Base-by-base conservation (phyloP, 1,284 basidiomycete species). In the Pulveroboletus sp. region DNA sequence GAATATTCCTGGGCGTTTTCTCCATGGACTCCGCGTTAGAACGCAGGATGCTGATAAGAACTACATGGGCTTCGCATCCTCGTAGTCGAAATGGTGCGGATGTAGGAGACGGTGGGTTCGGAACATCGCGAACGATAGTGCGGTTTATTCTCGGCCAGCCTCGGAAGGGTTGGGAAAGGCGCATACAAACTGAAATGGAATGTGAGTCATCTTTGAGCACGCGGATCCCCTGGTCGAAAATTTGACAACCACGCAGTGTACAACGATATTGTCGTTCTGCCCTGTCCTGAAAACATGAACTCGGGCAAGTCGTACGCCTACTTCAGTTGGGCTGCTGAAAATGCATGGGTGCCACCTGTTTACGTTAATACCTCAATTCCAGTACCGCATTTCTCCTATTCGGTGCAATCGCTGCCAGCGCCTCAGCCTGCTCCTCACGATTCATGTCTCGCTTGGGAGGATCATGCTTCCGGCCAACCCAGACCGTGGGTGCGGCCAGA, bases 61-160 rank as follows among this genome's bases (percentile, higher is more conserved):
- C 89, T 28, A 96, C 93, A 2, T 99, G 94, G 83, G 94, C 90
- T 8, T 85, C 81, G 33, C 95, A 97, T 75, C 83, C 80, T 39
- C 81, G 89, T 31, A 93, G 91, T 68, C 81, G 92, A 54, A 80
- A 86, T 54, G 87, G 89, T 18, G 88, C 87, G 11, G 85, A 81
- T 11, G 70, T 70, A 11, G 88, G 87, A 12, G 91, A 91, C 62
- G 80, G 77, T n/a, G 87, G 87, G 3, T 62, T 77, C 22, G 88
- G 88, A n/a, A 92, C 92, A 0, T 91, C 92, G 42, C 84, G 96
- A 59, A 92, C 94, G 0, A 78, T 95, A 57, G 86, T 99, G 43
- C 88, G 94, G 22, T 99, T 99, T 72, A 84, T 99, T 62, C 80
- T 99, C 51, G 96, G 94, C 9, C 84, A 88, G 62, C 96, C 96